Evolutionary conservation across 202 grass and related monocot species (phyloP), one percentile per base, ranked within the genome.

Genomic region (Bolboschoenoplectus hybrid): DNA sequence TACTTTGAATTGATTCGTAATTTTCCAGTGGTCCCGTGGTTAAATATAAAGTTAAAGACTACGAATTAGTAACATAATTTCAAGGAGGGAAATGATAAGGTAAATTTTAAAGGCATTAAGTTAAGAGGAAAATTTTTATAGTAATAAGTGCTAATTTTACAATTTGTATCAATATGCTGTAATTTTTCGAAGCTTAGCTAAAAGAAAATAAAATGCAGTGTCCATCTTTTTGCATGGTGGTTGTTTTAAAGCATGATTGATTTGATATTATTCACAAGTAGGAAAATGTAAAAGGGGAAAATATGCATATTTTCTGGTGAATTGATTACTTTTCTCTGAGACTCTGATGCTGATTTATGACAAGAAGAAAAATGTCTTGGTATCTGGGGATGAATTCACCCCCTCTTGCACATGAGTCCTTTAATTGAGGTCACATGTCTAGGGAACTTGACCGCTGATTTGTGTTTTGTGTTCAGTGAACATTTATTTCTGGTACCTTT

Each of bases 341-440:
- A 60, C 0, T 7, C 3, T 80, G 51, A 80, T 60, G 49, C 60
- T 61, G 53, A 80, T 58, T 13, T 56, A 9, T 57, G 2, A 53
- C 47, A 35, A 49, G 38, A 76, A 76, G 32, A 36, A 53, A 55
- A 55, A 77, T 34, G 5, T 77, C 9, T 3, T 53, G 74, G 74
- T 12, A 39, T 77, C 12, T 32, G 8, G 26, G 17, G 32, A 32
- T 55, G 9, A 36, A 55, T 38, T 39, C 10, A 36, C 0, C 0
- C 3, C 6, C 39, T 77, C 49, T 17, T 19, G 1, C 16, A 17
- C 38, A 19, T 61, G 76, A 44, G 53, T 36, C 4, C 3, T 43
- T 61, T 60, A 44, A 43, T 80, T 76, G 10, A 60, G 41, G 69
- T 49, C 69, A 72, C 68, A 49, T 73, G 69, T 47, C 8, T 26